Base-by-base conservation (phyloP, 2,329 filamentous ascomycete species). In the Coniochaeta ligniaria region DNA sequence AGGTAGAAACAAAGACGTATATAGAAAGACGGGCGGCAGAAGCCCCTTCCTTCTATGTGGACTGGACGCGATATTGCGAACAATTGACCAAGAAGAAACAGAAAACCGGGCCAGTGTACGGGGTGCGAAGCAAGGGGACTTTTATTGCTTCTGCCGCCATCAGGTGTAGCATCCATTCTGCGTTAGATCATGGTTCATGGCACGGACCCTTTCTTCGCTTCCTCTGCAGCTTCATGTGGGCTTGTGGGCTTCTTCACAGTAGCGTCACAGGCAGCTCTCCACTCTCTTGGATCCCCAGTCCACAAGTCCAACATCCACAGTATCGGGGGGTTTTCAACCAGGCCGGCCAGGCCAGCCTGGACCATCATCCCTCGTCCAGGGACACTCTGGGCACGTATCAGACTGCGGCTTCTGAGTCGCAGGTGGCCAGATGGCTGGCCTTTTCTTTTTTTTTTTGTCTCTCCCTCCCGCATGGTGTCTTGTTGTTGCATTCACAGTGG, bases 111-210 rank as follows among this genome's bases (percentile, higher is more conserved):
- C 31, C 54, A n/a, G 14, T 2, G 47, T 17, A 26, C 47, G n/a
- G 47, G 22, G 24, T 28, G 47, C 47, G 47, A 35, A 57, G 54
- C 54, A 57, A 57, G 54, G 54, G 35, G 54, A 57, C 54, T 57
- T 57, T 57, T 35, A 57, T 57, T 57, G 54, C 54, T 57, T 57
- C 31, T 57, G 12, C 31, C 14, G 5, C 24, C 31, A 24, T 31
- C 16, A 52, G n/a, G 14, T 17, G 7, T 6, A 5, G 47, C 6
- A 52, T 14, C 47, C 26, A 28, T 22, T 52, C 14, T 14, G 14
- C 11, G 47, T 52, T 52, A 52, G 47, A 52, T 52, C 24, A 22
- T 28, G 14, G 26, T 52, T 17, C 26, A 31, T 31, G 20, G 47
- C 47, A 52, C 47, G 16, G 47, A 52, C 47, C 8, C 12, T 52